Conservation (phyloP, 23 red algal species). For the Gracilaria vermiculophylla region DNA sequence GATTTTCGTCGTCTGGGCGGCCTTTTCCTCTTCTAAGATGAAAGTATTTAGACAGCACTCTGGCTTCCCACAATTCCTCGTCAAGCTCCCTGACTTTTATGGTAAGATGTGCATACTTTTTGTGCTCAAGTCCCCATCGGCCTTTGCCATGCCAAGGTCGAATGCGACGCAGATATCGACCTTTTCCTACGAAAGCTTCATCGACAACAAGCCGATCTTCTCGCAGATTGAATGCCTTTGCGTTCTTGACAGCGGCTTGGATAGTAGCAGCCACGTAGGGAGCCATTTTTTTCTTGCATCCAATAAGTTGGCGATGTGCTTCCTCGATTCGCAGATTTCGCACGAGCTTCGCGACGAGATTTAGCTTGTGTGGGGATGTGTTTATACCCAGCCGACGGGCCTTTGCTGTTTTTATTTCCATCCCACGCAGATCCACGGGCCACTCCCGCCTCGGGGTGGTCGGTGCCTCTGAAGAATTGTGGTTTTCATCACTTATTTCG, state of each 20-base stretch:
- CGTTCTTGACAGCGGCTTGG: constrained; percentile 51
- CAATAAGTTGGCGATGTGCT: constrained; percentile 45
- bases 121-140: constrained; percentile 70
- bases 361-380: constrained; percentile 64
- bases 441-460: not conserved
- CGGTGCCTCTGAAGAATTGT: not conserved
- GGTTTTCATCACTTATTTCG: not conserved
- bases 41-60: constrained; percentile 61
- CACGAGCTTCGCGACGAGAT: constrained; percentile 67
- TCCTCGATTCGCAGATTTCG: constrained; percentile 49
- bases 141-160: constrained; percentile 83
- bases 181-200: constrained; percentile 60
- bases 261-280: constrained; percentile 29
- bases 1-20: constrained; percentile 27
- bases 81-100: constrained; percentile 57
- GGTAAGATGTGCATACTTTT: constrained; percentile 68
- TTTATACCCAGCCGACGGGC: constrained; percentile 51
- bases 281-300: constrained; percentile 53
- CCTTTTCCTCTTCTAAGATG: constrained; percentile 34
- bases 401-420: constrained; percentile 45
- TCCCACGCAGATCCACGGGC: constrained; percentile 38
- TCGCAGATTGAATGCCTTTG: constrained; percentile 11
- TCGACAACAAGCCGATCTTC: constrained; percentile 57
- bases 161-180: constrained; percentile 47
- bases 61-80: constrained; percentile 70